Percentiles rank a stretch among this genome's conserved stretches.
Evolutionary conservation across 345 rosid species (phyloP).

Genomic region (Pistacia vera): DNA sequence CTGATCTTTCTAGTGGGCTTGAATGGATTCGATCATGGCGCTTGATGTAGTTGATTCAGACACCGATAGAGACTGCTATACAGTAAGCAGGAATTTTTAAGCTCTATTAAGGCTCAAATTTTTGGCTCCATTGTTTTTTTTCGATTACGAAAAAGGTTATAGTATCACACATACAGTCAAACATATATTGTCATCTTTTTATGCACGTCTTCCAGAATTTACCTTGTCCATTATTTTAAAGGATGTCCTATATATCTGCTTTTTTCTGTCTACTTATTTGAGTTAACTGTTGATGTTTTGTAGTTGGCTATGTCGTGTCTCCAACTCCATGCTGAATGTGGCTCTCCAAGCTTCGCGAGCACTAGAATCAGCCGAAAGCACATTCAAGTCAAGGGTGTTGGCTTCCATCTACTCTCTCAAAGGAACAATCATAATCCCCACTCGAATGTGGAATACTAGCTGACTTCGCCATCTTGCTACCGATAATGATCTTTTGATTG

Average conservation of each 20-base stretch:
- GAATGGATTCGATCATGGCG: slow-evolving; percentile 93
- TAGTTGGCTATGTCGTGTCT: slow-evolving; percentile 95
- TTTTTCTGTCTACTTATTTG: no score
- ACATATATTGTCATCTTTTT: not conserved
- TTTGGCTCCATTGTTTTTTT: not conserved
- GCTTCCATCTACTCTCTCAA: slow-evolving; percentile 37
- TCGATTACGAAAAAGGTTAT: not conserved
- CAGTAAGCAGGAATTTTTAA: slow-evolving; percentile 46
- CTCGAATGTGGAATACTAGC: slow-evolving; percentile 29
- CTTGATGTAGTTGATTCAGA: slow-evolving; percentile 77
- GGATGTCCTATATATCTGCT: not conserved
- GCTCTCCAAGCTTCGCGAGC: slow-evolving; percentile 93
- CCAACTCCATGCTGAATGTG: slow-evolving; percentile 86
- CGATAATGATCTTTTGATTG: not conserved
- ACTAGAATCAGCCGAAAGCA: slow-evolving; percentile 48
- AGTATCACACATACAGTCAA: no score
- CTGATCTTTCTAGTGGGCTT: slow-evolving; percentile 71
- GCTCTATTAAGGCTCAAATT: slow-evolving; percentile 5
- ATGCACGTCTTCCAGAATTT: not conserved
- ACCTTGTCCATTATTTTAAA: not conserved
- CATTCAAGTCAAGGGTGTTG: slow-evolving; percentile 39
- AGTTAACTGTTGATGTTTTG: slow-evolving; percentile 9
- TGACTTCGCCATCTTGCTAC: slow-evolving; percentile 11
- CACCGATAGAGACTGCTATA: slow-evolving; percentile 80
- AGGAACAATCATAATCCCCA: slow-evolving; percentile 55